Conservation (phyloP, 306 rosid genomes). For the Acacia acuminata region DNA sequence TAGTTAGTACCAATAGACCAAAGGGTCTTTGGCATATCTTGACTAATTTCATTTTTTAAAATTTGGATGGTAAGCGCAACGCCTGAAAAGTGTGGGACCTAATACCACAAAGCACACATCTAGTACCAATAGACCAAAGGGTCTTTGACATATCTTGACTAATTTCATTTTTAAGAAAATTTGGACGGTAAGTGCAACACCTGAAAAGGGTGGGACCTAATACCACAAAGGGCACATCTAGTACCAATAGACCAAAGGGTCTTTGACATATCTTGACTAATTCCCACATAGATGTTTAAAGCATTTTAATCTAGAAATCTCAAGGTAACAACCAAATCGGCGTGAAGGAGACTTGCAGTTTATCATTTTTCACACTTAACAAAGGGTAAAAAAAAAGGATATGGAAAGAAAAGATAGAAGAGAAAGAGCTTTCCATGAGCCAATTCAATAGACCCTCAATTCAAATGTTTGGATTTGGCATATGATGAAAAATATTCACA, state of each 20-base stretch:
- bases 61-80: too few relatives aligned
- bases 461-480: conserved; percentile 25
- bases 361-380: background rate
- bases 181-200: too few relatives aligned
- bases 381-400: background rate
- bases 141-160: background rate
- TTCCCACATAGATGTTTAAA: conserved; percentile 3
- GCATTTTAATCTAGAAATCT: background rate
- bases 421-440: background rate
- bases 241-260: too few relatives aligned
- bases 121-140: too few relatives aligned
- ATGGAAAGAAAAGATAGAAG: background rate
- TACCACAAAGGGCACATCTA: too few relatives aligned
- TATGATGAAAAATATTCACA: conserved; percentile 35
- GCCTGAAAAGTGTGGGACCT: too few relatives aligned
- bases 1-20: too few relatives aligned
- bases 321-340: background rate
- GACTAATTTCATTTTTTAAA: background rate
- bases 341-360: background rate
- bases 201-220: too few relatives aligned
- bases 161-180: too few relatives aligned
- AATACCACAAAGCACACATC: too few relatives aligned
- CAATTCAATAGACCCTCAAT: background rate
- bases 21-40: background rate
- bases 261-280: background rate